These are phyloP conservation scores for Phytophthora hybrid DNA, from an alignment of 352 stramenopile genomes.

Conservation along the genomic window DNA sequence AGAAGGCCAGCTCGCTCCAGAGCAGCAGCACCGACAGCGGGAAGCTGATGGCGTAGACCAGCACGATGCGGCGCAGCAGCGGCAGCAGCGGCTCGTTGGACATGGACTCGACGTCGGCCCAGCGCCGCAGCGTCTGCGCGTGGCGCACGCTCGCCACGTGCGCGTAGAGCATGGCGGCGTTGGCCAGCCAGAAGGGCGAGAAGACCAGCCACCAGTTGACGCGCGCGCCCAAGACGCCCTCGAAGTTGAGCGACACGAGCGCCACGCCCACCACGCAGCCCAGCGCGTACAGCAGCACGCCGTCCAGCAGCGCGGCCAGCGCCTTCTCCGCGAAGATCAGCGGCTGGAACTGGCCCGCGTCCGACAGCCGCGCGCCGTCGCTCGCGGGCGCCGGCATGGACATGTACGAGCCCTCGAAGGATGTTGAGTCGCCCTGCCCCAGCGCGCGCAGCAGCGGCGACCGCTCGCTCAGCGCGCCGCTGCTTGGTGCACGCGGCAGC, in stretches of 20 bases:
- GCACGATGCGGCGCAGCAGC: constrained; percentile 75
- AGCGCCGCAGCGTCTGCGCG: constrained; percentile 71
- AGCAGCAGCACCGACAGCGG: constrained; percentile 76
- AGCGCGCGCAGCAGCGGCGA: constrained; percentile 76
- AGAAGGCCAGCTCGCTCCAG: constrained; percentile 88
- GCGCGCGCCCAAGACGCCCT: constrained; percentile 61
- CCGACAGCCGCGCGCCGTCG: constrained; percentile 34
- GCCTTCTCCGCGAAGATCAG: constrained; percentile 84
- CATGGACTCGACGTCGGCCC: constrained; percentile 84
- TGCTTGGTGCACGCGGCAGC: constrained; percentile 34
- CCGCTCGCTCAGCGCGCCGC: constrained; percentile 54
- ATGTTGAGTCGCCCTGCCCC: constrained; percentile 50
- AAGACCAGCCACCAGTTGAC: constrained; percentile 89
- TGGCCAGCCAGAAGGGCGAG: constrained; percentile 83
- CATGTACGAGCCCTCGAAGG: constrained; percentile 81
- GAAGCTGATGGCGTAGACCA: constrained; percentile 80
- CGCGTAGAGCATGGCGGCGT: constrained; percentile 63
- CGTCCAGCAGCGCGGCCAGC: constrained; percentile 74
- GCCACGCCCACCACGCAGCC: constrained; percentile 77
- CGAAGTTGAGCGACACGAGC: constrained; percentile 83
- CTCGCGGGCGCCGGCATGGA: constrained; percentile 55
- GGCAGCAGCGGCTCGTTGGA: constrained; percentile 85
- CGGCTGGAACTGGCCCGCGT: constrained; percentile 70
- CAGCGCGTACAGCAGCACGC: constrained; percentile 79
- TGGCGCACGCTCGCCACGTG: constrained; percentile 72